Conservation (phyloP, 2,329 filamentous ascomycete species). For the Taxawa tesnikishii region DNA sequence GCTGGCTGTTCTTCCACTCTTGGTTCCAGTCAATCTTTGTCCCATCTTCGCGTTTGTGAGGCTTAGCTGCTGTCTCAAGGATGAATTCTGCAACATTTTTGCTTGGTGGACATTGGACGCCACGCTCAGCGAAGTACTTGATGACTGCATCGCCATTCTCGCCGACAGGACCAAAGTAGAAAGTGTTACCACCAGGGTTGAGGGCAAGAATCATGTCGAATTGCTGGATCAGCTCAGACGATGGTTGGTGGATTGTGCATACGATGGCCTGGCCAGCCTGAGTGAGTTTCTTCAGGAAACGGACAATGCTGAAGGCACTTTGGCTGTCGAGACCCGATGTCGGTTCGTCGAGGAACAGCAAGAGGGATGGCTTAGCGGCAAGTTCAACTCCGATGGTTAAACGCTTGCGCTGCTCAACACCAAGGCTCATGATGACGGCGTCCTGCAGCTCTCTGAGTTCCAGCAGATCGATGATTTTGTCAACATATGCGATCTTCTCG, state of each 20-base stretch:
- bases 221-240: slow-evolving; percentile 55
- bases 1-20: slow-evolving; percentile 56
- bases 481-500: slow-evolving; percentile 55
- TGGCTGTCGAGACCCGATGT: slow-evolving; percentile 60
- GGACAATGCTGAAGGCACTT: slow-evolving; percentile 54
- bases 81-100: slow-evolving; percentile 58
- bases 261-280: slow-evolving; percentile 58
- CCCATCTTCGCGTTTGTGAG: slow-evolving; percentile 39
- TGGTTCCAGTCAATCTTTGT: slow-evolving; percentile 59
- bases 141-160: slow-evolving; percentile 52
- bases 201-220: slow-evolving; percentile 64
- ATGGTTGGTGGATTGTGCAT: slow-evolving; percentile 64
- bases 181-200: slow-evolving; percentile 56
- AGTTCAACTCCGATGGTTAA: slow-evolving; percentile 64
- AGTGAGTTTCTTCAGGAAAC: slow-evolving; percentile 56
- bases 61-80: slow-evolving; percentile 51
- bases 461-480: slow-evolving; percentile 53
- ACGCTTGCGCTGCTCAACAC: slow-evolving; percentile 59
- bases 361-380: slow-evolving; percentile 53
- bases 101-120: slow-evolving; percentile 51
- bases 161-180: slow-evolving; percentile 63
- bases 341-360: slow-evolving; percentile 62
- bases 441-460: slow-evolving; percentile 56
- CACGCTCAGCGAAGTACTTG: slow-evolving; percentile 55
- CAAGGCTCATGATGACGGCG: slow-evolving; percentile 51